These are phyloP conservation scores for Acacia confusa DNA, from an alignment of 306 rosid species.

Conservation along the genomic window DNA sequence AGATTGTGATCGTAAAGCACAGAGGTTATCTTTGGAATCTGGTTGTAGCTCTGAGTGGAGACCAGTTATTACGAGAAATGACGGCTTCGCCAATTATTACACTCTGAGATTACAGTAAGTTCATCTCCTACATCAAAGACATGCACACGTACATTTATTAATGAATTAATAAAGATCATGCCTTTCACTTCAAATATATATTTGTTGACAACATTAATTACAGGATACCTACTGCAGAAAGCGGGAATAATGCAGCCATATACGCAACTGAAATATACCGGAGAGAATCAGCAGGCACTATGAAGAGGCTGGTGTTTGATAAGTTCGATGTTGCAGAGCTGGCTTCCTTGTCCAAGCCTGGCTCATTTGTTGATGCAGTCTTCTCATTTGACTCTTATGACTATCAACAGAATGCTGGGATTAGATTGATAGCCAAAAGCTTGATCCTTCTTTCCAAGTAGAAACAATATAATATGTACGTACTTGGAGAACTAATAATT, in stretches of 20 bases:
- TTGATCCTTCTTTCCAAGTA: constrained; percentile 61
- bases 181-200: neutral
- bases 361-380: constrained; percentile 69
- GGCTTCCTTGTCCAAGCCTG: constrained; percentile 56
- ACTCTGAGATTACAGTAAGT: constrained; percentile 94
- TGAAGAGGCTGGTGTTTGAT: constrained; percentile 63
- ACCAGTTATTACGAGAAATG: constrained; percentile 69
- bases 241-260: constrained; percentile 39
- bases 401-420: constrained; percentile 85
- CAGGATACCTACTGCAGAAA: constrained; percentile 78
- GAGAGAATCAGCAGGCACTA: constrained; percentile 63
- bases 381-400: constrained; percentile 81
- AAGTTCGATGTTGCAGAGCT: constrained; percentile 75
- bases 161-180: too few species aligned
- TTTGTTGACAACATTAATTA: neutral
- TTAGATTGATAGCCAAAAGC: constrained; percentile 74
- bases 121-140: neutral
- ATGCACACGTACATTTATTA: neutral
- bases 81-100: constrained; percentile 71
- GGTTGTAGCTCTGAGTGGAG: constrained; percentile 79
- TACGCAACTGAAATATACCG: constrained; percentile 84
- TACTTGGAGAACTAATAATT: too few species aligned
- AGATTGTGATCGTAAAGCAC: constrained; percentile 64
- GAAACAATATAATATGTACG: constrained; percentile 12
- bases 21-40: constrained; percentile 54